Evolutionary conservation across 208 protist genomes (phyloP).

Genomic region (Wallacemonas collosoma): DNA sequence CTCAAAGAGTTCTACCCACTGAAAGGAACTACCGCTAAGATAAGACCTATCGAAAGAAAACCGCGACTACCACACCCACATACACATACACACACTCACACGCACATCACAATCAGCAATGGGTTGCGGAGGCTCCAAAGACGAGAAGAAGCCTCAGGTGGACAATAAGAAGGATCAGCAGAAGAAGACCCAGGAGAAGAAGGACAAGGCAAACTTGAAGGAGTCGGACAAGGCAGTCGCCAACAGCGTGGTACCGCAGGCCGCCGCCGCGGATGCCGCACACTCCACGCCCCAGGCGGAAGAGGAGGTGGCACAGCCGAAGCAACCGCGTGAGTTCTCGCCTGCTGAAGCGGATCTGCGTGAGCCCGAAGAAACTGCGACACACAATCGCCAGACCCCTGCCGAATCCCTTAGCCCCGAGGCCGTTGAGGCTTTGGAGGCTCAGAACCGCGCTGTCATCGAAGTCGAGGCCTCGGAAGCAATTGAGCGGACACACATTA

Average conservation of each 20-base stretch:
- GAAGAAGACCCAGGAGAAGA: neutral
- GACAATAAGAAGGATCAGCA: neutral
- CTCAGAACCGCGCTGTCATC: conserved; percentile 10
- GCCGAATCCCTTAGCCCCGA: neutral
- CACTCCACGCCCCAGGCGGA: neutral
- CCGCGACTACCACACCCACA: neutral
- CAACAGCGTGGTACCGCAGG: neutral
- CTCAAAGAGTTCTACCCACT: too few species aligned
- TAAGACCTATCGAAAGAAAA: neutral
- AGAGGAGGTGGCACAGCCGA: conserved; percentile 6
- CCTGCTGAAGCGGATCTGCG: neutral
- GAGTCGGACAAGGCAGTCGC: conserved; percentile 15
- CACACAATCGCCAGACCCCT: neutral
- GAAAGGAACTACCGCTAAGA: too few species aligned
- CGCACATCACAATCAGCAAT: conserved; percentile 6
- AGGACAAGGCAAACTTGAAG: neutral
- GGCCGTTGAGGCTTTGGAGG: neutral
- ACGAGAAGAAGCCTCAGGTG: conserved; percentile 15
- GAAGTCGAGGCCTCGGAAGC: conserved; percentile 13
- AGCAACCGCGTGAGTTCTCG: conserved; percentile 9
- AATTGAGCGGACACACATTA: conserved; percentile 13
- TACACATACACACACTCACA: neutral
- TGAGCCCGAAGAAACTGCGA: neutral
- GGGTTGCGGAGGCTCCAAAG: conserved; percentile 22
- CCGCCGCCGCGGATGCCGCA: neutral